Base-by-base conservation (phyloP, 768 basidiomycete species). In the Boletus bicolor region DNA sequence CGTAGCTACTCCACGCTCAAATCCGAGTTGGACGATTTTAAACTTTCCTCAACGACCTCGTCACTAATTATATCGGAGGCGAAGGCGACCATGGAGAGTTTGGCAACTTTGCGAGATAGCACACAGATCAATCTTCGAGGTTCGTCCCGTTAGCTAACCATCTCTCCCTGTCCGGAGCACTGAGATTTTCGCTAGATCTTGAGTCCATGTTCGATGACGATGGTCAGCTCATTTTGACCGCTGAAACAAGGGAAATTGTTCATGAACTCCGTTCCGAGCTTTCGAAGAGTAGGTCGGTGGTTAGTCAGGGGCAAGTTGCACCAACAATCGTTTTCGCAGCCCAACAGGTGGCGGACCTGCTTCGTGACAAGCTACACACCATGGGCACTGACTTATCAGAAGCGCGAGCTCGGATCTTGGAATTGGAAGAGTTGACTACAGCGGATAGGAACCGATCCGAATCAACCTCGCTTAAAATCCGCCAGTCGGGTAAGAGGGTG, bases 321-420 rank as follows among this genome's bases (percentile, higher is more conserved):
- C 48, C 42, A 56, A 58, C 47, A 21, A 37, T 55, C 21, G n/a
- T 54, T 56, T 54, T 54, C 51, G 44, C 37, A 80, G 79, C 77
- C n/a, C 72, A 77, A 53, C 77, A 80, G 65, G 79, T 80, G 38
- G 70, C 75, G 30, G 77, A 79, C 48, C 60, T 80, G n/a, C 70
- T 80, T 6, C 78, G 79, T 14, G 77, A 79, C 47, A 76, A 77
- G 55, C 64, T 80, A 4, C 72, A 77, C 39, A 66, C 65, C 19
- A 71, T 78, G 57, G 74, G 76, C 12, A 64, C 72, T 7, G 77
- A 79, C 38, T 60, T 80, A 4, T 66, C 73, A n/a, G 78, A 79
- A 56, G 71, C 77, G 1, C 76, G 71, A 52, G 60, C 64, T 39
- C 76, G 75, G 10, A 61, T 75, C 14, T 45, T 61, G 5, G 77